phyloP scores from a whole-genome alignment of 352 stramenopile species.

The Globisporangium middletonii region DNA sequence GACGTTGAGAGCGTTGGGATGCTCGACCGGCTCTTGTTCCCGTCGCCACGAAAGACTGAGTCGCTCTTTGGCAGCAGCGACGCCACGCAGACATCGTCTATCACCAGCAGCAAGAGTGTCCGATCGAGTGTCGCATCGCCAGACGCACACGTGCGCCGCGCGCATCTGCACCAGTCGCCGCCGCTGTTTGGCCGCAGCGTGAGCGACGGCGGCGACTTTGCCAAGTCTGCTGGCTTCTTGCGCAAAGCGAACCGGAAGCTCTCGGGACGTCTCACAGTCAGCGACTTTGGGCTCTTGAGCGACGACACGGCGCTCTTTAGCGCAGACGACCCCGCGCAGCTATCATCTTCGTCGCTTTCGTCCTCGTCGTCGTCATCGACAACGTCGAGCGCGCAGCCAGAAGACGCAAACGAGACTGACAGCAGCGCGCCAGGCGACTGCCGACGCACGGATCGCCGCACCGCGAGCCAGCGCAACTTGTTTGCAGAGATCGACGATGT shows the following conservation, averaged over 20 bases:
- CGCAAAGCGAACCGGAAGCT: slow-evolving; percentile 48
- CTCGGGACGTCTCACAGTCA: slow-evolving; percentile 61
- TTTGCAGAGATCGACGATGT: slow-evolving; percentile 50
- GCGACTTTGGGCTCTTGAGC: slow-evolving; percentile 65
- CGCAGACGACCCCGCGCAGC: neutral
- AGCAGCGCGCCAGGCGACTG: slow-evolving; percentile 10
- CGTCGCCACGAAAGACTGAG: slow-evolving; percentile 23
- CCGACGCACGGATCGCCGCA: slow-evolving; percentile 2
- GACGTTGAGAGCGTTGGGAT: slow-evolving; percentile 3
- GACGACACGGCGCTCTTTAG: slow-evolving; percentile 17
- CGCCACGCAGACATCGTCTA: neutral
- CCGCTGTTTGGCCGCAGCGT: slow-evolving; percentile 43
- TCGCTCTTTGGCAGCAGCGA: slow-evolving; percentile 11
- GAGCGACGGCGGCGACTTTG: slow-evolving; percentile 59
- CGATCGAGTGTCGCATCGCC: slow-evolving; percentile 1
- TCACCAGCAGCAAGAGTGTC: neutral
- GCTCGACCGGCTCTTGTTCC: slow-evolving; percentile 18
- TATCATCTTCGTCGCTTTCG: neutral
- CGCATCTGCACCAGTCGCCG: slow-evolving; percentile 3
- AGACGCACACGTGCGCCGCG: neutral
- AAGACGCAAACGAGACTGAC: neutral
- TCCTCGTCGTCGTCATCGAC: slow-evolving; percentile 1
- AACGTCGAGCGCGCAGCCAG: neutral
- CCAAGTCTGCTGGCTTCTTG: slow-evolving; percentile 60
- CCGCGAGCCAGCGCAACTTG: slow-evolving; percentile 40